Base-by-base conservation (phyloP, 78 protist genomes). In the Salpingoeca rosetta region DNA sequence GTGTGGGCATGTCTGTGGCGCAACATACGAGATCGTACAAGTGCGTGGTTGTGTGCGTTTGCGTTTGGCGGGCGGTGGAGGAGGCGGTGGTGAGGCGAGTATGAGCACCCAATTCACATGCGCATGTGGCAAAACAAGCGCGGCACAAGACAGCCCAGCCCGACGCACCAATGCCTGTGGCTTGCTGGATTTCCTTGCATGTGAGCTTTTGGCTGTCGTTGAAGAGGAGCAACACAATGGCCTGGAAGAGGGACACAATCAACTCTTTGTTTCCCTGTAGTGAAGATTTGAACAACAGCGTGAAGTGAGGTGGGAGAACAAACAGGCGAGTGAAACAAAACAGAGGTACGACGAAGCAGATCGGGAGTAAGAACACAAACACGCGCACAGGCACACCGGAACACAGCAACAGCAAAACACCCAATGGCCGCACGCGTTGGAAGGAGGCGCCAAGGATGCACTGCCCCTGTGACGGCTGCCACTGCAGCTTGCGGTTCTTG, bases 161-260 rank as follows among this genome's bases (percentile, higher is more conserved):
- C 22, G 26, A 73, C 79, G 3, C 83, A 40, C 83, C 83, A 35
- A 93, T 85, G 31, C 87, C 86, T 2, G 92, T 88, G 27, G 22
- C 39, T 27, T 57, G 83, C 36, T 42, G 38, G 17, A 96, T 85
- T n/a, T 87, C 87, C 72, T 25, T 43, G 37, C 86, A 73, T 35
- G 94, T 38, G 35, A 90, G 12, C 72, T 36, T 38, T 76, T 90
- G 88, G 26, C 44, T 35, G 39, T 65, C 85, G 86, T 97, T 95
- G 88, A 91, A 95, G 57, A 88, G 91, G 40, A 93, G 75, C 25
- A 95, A 88, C 31, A 95, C 89, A 31, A 92, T 12, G 0, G 97
- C 89, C 81, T 97, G 99, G 26, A 83, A 73, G 41, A 93, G 36
- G 42, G 98, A 93, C 35, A 96, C 93, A 27, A 22, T 3, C 2